Percentiles rank a stretch among this genome's conserved stretches.
Conservation (phyloP, 2,329 filamentous ascomycete species). For the Calonectria montana region DNA sequence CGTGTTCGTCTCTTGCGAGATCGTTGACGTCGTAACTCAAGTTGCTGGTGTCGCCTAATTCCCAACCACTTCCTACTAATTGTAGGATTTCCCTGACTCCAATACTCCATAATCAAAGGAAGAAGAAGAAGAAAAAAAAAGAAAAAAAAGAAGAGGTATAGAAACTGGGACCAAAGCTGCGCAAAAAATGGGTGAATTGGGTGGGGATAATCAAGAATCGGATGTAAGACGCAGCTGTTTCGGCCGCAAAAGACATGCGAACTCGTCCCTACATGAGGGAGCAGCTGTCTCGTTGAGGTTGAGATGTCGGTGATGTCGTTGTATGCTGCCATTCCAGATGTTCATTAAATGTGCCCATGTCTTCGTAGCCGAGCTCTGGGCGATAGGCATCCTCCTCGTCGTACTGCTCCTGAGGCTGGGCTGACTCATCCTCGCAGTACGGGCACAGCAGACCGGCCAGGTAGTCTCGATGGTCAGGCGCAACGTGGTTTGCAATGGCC, state of each 20-base stretch:
- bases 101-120: conserved; percentile 32
- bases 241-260: background rate
- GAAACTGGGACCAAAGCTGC: background rate
- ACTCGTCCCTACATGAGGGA: conserved; percentile 54
- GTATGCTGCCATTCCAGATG: conserved; percentile 70
- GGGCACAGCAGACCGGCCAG: conserved; percentile 64
- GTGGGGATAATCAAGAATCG: background rate
- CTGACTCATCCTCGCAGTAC: conserved; percentile 66
- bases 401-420: conserved; percentile 55
- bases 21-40: conserved; percentile 30
- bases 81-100: conserved; percentile 31
- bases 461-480: conserved; percentile 63
- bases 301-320: conserved; percentile 50
- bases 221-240: conserved; percentile 11
- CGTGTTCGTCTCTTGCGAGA: conserved; percentile 27
- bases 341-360: conserved; percentile 61
- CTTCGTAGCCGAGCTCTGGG: conserved; percentile 63
- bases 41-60: conserved; percentile 16
- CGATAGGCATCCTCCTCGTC: conserved; percentile 63
- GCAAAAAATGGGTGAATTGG: background rate
- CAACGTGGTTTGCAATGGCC: conserved; percentile 68
- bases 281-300: conserved; percentile 54
- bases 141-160: background rate
- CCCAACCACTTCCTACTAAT: background rate
- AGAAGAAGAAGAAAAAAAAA: background rate